Conservation (phyloP, 805 yeast genomes). For the Barnettozyma californica region DNA sequence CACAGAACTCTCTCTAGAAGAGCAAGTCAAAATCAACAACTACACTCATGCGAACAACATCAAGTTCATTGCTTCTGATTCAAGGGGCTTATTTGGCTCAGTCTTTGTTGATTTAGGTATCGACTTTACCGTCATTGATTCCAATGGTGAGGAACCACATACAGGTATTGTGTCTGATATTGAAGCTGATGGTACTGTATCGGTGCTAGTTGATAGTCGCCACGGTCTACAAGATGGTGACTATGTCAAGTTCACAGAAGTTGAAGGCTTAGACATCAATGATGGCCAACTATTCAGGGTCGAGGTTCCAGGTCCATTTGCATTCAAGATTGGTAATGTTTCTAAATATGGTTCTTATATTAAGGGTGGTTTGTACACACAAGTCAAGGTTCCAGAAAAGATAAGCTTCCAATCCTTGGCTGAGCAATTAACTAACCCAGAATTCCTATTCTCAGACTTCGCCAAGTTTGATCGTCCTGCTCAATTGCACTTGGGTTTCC, state of each 20-base stretch:
- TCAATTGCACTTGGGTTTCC: slow-evolving; percentile 87
- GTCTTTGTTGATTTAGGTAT: slow-evolving; percentile 89
- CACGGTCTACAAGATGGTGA: slow-evolving; percentile 94
- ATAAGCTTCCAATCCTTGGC: slow-evolving; percentile 58
- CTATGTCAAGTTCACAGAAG: slow-evolving; percentile 80
- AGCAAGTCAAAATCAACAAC: slow-evolving; percentile 69
- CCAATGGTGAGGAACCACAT: slow-evolving; percentile 83
- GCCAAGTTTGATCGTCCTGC: slow-evolving; percentile 92
- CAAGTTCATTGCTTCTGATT: slow-evolving; percentile 75
- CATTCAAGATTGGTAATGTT: slow-evolving; percentile 64
- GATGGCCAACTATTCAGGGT: slow-evolving; percentile 70
- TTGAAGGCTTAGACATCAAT: slow-evolving; percentile 75
- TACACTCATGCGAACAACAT: slow-evolving; percentile 69
- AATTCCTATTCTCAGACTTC: slow-evolving; percentile 74
- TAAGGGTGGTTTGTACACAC: slow-evolving; percentile 87
- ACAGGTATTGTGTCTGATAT: slow-evolving; percentile 87
- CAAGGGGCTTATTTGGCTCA: slow-evolving; percentile 83
- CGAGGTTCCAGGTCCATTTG: slow-evolving; percentile 90
- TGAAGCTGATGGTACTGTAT: slow-evolving; percentile 84
- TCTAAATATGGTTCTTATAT: slow-evolving; percentile 58
- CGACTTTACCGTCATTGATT: slow-evolving; percentile 72
- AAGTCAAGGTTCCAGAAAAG: slow-evolving; percentile 78
- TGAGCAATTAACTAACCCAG: slow-evolving; percentile 72
- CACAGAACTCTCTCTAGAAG: slow-evolving; percentile 68
- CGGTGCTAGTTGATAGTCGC: slow-evolving; percentile 85